Base-by-base conservation (phyloP, 2,329 filamentous ascomycete genomes). In the Amphichorda felina region DNA sequence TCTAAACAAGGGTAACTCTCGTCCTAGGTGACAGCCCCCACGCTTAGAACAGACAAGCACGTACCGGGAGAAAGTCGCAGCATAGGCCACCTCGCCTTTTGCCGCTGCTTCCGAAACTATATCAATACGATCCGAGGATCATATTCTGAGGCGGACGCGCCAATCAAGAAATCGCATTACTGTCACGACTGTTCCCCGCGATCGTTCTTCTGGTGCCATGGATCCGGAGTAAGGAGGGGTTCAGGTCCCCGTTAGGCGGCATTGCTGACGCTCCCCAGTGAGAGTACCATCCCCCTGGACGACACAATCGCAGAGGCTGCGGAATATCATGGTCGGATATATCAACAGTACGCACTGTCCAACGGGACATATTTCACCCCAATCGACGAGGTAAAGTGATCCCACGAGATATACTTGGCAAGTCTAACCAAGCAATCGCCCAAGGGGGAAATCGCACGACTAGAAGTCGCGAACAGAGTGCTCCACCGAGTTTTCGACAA, bases 311-410 rank as follows among this genome's bases (percentile, higher is more conserved):
- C 71, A 43, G 68, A 79, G 47, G 77, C 71, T 5, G 57, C 80
- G 39, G 61, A 64, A 13, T 61, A 78, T 43, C 64, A 78, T 51
- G 75, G 75, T 40, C 68, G 82, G 50, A 65, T 69, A 32, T 86
- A 75, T 51, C 81, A 86, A 44, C 68, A 68, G 49, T 76, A 79
- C 57, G 70, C 80, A 15, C 54, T 85, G 36, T 67, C 76, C 21
- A 74, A 79, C 44, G 64, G 63, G 25, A 69, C 74, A 41, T 82
- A 82, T 51, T 79, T 82, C 45, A 72, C 64, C 31, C 82, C 82
- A 8, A 64, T 82, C 38, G 82, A 86, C 50, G 79, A 84, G 65
- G 82, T 83, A 64, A 46, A 38, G 16, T 25, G 22, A 3, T 27
- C 33, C 8, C n/a, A 27, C 8, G 22, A 28, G n/a, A n/a, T n/a